Base-by-base conservation (phyloP, 2,329 filamentous ascomycete genomes). In the Aspergillus candidus region DNA sequence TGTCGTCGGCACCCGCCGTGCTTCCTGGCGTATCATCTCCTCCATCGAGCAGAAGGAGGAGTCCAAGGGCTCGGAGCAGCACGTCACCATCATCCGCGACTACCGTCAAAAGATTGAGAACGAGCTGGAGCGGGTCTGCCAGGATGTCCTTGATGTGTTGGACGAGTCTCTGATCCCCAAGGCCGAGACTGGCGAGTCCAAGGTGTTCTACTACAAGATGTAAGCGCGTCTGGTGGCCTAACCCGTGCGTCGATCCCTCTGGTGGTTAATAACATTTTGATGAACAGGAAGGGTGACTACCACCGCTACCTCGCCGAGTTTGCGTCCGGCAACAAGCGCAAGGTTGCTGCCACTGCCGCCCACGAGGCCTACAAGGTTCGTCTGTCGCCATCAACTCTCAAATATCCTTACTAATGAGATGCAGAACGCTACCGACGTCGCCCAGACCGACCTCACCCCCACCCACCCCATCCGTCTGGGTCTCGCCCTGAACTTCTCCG, bases 161-260 rank as follows among this genome's bases (percentile, higher is more conserved):
- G 90, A 96, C 71, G 79, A 95, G 66, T 84, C 83, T 68, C 79
- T 97, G 66, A 97, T 97, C 68, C 90, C 90, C 72, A 91, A 93
- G 74, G 91, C 91, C 68, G 86, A 93, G 74, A 86, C 88, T 58
- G 91, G 91, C 76, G 91, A 97, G 80, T 95, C 89, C 72, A 97
- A 96, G 84, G 91, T 97, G 70, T 97, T 97, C 75, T 97, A 97
- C 79, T 90, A 96, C 85, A 97, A 97, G 84, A 97, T 97, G 91
- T 96, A 77, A 88, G 95, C 68, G 27, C 36, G 18, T 41, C 36
- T 40, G 12, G 22, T 11, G 11, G 27, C 27, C n/a, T 11, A 27
- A 35, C n/a, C 34, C 12, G 12, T 18, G 30, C 35, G 14, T 13
- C 14, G 30, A 91, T 80, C 86, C 86, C 74, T 91, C 91, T 7